Conservation (phyloP, 2,329 filamentous ascomycete species). For the Calycina herbarum region DNA sequence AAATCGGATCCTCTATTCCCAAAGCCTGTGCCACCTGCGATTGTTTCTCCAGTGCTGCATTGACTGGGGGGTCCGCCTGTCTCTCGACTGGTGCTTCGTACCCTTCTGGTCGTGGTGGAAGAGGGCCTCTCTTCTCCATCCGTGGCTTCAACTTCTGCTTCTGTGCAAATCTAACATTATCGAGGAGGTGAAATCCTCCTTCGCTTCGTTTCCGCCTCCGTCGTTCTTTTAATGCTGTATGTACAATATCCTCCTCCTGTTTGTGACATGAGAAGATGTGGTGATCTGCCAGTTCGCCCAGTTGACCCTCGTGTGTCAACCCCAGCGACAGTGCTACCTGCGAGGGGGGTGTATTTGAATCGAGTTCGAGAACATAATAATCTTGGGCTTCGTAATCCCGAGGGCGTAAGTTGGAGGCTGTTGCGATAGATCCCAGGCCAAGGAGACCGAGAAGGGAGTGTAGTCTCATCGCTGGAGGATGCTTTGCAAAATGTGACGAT, state of each 20-base stretch:
- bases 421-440: slow-evolving; percentile 50
- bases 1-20: slow-evolving; percentile 86
- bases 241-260: slow-evolving; percentile 58
- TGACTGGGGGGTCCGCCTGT: slow-evolving; percentile 22
- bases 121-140: slow-evolving; percentile 53
- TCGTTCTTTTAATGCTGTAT: slow-evolving; percentile 51
- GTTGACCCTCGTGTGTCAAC: slow-evolving; percentile 74
- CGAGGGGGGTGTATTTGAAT: slow-evolving; percentile 61
- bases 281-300: slow-evolving; percentile 77
- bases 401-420: slow-evolving; percentile 49
- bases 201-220: slow-evolving; percentile 60
- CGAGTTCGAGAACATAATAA: slow-evolving; percentile 90
- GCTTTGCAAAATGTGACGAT: not conserved
- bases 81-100: slow-evolving; percentile 24
- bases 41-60: slow-evolving; percentile 55
- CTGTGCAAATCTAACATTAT: slow-evolving; percentile 73
- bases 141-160: slow-evolving; percentile 69
- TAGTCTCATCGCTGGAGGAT: slow-evolving; percentile 35
- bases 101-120: slow-evolving; percentile 32
- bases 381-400: slow-evolving; percentile 80
- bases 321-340: slow-evolving; percentile 73
- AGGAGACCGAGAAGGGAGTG: slow-evolving; percentile 53
- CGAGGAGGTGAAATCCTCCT: slow-evolving; percentile 59
- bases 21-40: slow-evolving; percentile 62
- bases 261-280: slow-evolving; percentile 80